Evolutionary conservation across 768 basidiomycete species (phyloP).

Genomic region (Strobilomyces dryophilus): DNA sequence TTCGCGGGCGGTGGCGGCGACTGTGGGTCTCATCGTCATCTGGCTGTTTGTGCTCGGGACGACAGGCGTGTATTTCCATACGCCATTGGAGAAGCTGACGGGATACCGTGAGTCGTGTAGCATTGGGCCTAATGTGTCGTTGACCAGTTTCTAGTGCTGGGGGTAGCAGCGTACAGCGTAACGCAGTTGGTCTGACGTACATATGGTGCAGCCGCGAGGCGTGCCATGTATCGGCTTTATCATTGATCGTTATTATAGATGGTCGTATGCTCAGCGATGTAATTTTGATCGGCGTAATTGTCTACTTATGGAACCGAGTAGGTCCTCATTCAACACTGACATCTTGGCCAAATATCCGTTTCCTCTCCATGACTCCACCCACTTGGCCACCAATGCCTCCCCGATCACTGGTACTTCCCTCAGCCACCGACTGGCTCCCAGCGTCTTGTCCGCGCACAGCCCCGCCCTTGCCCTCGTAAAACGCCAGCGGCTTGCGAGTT

Average conservation of each 20-base stretch:
- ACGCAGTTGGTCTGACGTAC: constrained; percentile 22
- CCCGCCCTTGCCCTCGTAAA: constrained; percentile 21
- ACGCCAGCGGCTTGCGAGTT: constrained; percentile 20
- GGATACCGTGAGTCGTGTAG: constrained; percentile 64
- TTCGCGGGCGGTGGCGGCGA: constrained; percentile 42
- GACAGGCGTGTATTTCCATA: constrained; percentile 89
- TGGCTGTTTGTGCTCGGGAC: constrained; percentile 76
- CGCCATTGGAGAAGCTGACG: constrained; percentile 80
- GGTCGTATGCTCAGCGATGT: not conserved
- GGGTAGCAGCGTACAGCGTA: constrained; percentile 32
- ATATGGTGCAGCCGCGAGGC: not conserved
- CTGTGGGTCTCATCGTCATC: constrained; percentile 46
- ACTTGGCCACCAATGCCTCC: constrained; percentile 36
- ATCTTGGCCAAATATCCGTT: constrained; percentile 31
- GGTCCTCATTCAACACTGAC: not conserved
- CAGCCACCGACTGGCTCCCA: constrained; percentile 15
- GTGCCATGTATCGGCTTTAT: not conserved
- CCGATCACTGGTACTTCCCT: constrained; percentile 11
- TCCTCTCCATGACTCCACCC: constrained; percentile 40
- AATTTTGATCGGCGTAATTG: not conserved
- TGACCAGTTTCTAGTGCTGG: constrained; percentile 31
- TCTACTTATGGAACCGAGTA: not conserved
- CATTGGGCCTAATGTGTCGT: not conserved
- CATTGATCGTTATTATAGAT: not conserved
- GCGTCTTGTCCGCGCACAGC: constrained; percentile 8